Conservation (phyloP, 139 green algal species). For the Picochlorum sp. region DNA sequence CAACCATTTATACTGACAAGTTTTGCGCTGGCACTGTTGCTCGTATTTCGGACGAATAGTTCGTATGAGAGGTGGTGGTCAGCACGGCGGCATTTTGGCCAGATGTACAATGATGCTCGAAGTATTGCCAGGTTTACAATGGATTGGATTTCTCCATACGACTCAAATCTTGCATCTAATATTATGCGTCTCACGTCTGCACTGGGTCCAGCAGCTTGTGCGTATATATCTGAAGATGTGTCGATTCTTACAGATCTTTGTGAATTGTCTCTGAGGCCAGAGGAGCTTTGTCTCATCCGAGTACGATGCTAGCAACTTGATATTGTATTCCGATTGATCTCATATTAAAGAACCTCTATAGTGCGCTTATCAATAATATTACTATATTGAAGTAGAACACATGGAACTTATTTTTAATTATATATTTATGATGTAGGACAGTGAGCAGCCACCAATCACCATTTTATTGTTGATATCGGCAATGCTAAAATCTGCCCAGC, state of each 20-base stretch:
- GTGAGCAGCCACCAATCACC: conserved; percentile 12
- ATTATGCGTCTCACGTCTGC: conserved; percentile 1
- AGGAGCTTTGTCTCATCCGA: no score
- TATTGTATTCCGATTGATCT: no score
- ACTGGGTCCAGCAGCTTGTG: conserved; percentile 7
- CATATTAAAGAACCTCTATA: no score
- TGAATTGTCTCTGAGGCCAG: no score
- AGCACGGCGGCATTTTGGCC: conserved; percentile 11
- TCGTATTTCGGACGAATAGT: conserved; percentile 42
- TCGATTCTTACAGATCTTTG: background rate
- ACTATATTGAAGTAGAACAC: no score
- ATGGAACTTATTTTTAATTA: no score
- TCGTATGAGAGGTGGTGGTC: conserved; percentile 38
- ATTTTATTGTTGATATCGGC: conserved; percentile 1
- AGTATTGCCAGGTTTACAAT: conserved; percentile 11
- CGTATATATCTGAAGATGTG: conserved; percentile 7
- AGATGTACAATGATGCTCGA: conserved; percentile 1
- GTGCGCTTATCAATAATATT: no score
- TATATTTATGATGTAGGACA: no score
- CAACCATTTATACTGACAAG: conserved; percentile 19
- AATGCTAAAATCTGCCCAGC: conserved; percentile 40
- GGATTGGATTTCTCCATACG: background rate
- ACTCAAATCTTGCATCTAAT: background rate
- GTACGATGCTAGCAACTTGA: no score
- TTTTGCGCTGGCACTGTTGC: conserved; percentile 31